These are phyloP conservation scores for Periconia sp. DNA, from an alignment of 2,329 filamentous ascomycete genomes.

Conservation along the genomic window DNA sequence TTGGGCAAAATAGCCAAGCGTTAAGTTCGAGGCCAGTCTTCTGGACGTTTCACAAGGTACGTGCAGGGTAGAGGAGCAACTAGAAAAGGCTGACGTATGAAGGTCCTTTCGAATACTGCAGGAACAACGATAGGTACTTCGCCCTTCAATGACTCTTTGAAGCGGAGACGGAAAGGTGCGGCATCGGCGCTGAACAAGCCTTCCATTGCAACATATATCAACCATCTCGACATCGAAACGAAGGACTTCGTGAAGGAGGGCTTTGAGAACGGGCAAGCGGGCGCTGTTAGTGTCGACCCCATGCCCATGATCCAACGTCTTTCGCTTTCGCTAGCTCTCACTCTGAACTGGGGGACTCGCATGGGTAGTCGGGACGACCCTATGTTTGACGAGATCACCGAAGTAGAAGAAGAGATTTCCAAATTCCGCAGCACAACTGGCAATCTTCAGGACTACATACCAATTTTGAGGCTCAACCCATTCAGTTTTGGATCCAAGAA, in stretches of 20 bases:
- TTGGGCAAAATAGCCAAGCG: constrained; percentile 50
- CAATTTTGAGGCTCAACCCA: constrained; percentile 65
- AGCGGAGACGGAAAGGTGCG: constrained; percentile 68
- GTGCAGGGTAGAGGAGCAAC: not conserved
- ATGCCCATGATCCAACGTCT: constrained; percentile 73
- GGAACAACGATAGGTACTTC: constrained; percentile 73
- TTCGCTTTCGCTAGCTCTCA: constrained; percentile 66
- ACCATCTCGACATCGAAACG: constrained; percentile 67
- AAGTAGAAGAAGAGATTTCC: constrained; percentile 67
- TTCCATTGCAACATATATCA: constrained; percentile 66
- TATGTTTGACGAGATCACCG: constrained; percentile 67
- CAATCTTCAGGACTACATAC: constrained; percentile 68
- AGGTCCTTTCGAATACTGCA: constrained; percentile 66
- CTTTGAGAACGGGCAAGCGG: constrained; percentile 62
- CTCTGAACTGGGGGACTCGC: constrained; percentile 70
- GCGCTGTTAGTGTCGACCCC: constrained; percentile 63
- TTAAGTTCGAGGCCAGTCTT: constrained; percentile 51
- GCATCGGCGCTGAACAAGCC: constrained; percentile 70
- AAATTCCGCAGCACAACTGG: constrained; percentile 66
- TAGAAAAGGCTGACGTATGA: too few relatives aligned
- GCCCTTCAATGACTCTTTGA: constrained; percentile 69
- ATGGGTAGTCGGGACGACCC: constrained; percentile 65
- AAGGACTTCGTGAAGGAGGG: constrained; percentile 68
- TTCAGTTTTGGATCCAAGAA: constrained; percentile 64
- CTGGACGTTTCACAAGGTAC: constrained; percentile 55